Evolutionary conservation across 768 basidiomycete species (phyloP), one percentile per base, ranked within the genome.

Genomic region (Leccinum pellstonianum): DNA sequence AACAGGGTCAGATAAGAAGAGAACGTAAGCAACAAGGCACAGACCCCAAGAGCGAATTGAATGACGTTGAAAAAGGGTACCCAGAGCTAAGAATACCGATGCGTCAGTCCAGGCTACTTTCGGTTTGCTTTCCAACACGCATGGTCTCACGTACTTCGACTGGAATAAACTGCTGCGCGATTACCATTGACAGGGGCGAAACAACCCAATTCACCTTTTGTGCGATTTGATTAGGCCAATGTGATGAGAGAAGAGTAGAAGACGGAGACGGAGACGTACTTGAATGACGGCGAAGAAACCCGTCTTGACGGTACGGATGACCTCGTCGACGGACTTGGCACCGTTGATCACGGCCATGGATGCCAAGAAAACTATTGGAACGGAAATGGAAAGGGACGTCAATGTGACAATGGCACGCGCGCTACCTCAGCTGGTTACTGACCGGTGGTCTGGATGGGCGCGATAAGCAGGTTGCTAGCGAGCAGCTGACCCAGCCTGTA

Each of bases 311-410:
- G 88, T 87, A 67, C 81, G 84, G 51, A 81, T 64, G 52, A 95
- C 77, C 25, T 88, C 86, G 38, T 85, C 80, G 8, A 82, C 62
- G 9, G 87, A 84, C 64, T 80, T 83, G 17, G 91, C 90, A 38
- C 93, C 93, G 59, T 87, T 87, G 62, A 95, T 93, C 37, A 94
- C 72, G 1, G 93, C 90, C 85, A 92, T 89, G 25, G 85, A 90
- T 0, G 88, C 79, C 33, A 95, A 80, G 73, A 84, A 92, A 4
- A 83, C 91, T 88, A 61, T 25, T 33, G 55, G 17, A 52, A 21
- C 31, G 55, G 17, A 52, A 21, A 50, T 35, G 55, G 17, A 52
- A 35, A 27, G 25, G 25, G 6, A 47, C 38, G 8, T 48, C 52
- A 66, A 54, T 29, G 27, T 29, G 27, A 29, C 27, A 29, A 29